Base-by-base conservation (phyloP, 805 yeast species). In the Candida silvatica region DNA sequence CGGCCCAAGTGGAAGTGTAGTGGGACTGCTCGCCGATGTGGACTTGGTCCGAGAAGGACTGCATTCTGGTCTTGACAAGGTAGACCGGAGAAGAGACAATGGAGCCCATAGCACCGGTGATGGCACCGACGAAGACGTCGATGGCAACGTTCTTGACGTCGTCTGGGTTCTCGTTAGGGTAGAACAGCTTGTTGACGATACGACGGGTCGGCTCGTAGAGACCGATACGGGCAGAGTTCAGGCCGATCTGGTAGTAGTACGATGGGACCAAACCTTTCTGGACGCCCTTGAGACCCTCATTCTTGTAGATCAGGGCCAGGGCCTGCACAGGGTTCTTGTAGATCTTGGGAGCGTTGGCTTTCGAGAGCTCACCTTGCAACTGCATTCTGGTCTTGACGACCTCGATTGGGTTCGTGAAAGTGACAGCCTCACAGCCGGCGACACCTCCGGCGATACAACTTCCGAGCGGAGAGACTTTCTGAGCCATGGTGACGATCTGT, bases 381-480 rank as follows among this genome's bases (percentile, higher is more conserved):
- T 92, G 98, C 94, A 90, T 83, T 62, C 97, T 67, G 6, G 95
- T 92, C 62, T 92, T 92, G 47, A 90, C 86, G 42, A 92, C 66
- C 59, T 92, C 98, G 43, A 92, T 80, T 5, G 98, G 98, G 55
- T 92, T 92, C 4, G 97, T 88, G 54, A 90, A 79, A 0, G 97
- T 90, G 30, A 92, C 98, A 0, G 98, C 97, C 36, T 94, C 92
- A 64, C 97, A 88, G 3, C 97, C 97, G 3, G 98, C 98, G 12
- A 82, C 39, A 6, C 92, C 95, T 37, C 96, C 97, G 4, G 96
- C 95, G 4, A 78, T 49, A 48, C 88, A 86, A 2, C 95, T 94
- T 16, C 94, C 94, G 9, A 67, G 44, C 3, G 84, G 75, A 27
- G 79, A 67, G 16, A 80, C 69, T 44, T 74, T 14, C 8, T 4